Base-by-base conservation (phyloP, 192 early-diverging fungal genomes). In the Linnemannia schmuckeri region DNA sequence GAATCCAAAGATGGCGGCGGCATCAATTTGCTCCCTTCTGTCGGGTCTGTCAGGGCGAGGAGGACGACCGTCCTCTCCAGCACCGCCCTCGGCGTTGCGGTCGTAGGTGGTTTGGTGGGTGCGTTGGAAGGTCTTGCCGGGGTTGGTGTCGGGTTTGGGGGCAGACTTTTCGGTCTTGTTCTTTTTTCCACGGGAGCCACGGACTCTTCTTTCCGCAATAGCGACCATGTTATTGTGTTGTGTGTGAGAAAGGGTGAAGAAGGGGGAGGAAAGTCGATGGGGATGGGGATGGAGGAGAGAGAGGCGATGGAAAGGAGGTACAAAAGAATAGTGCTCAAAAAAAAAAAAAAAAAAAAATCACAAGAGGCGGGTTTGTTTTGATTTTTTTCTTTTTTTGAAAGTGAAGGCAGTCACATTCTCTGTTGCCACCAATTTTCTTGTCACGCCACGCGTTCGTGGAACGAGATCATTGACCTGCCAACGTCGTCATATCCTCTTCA, bases 1-100 rank as follows among this genome's bases (percentile, higher is more conserved):
- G 69, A 89, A 90, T 7, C 92, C 92, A 77, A 86, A 92, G 75
- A 90, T 89, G 4, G 88, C 89, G 8, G 85, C 85, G 49, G 79
- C 80, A 27, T 87, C 85, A 30, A 78, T 75, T 54, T 74, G 70
- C 30, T 87, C 85, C 18, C 80, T 72, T 1, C 85, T 70, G 46
- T 86, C 79, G 24, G 84, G 82, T 9, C 82, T 70, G 15, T 46
- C 63, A 33, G 82, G 80, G 33, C 85, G 79, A 69, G 75, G 22
- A 44, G 75, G 40, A 6, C 63, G 35, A 38, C 46, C 63, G 0
- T 77, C 80, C 40, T 87, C 85, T 40, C 42, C 79, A 66, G 49
- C 49, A 52, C 49, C 49, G 27, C 66, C 85, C 17, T 87, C 80
- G 12, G 80, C 52, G 6, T 33, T 76, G 47, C 83, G 83, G 63